Base-by-base conservation (phyloP, 495 filamentous ascomycete genomes). In the Aspergillus sclerotioniger region DNA sequence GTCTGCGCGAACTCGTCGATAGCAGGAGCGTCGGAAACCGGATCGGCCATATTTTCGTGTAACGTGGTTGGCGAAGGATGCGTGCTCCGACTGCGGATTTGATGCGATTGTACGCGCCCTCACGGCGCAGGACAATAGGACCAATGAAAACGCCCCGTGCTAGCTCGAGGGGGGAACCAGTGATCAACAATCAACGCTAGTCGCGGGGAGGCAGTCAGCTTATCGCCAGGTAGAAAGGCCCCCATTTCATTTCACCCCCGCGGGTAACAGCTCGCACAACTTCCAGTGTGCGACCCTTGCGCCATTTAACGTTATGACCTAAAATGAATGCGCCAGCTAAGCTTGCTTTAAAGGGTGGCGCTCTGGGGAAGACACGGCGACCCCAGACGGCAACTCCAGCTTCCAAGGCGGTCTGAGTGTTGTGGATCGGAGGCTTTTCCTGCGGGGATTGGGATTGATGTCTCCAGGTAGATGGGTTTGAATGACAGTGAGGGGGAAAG, bases 1-100 rank as follows among this genome's bases (percentile, higher is more conserved):
- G 87, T 87, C 62, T 89, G 87, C 16, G 86, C 86, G 61, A 89
- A 89, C 55, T 75, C 72, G 58, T 79, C 75, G 56, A 58, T 55
- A n/a, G 49, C 52, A 19, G 51, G 2, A 17, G 41, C 43, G 10
- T 57, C 21, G 46, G 25, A 25, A 25, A 25, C 25, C 25, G 25
- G 25, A 25, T 75, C 68, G 45, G 67, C 63, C 66, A 70, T 71
- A 25, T 20, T 61, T 45, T 41, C 41, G 56, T 19, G 35, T 48
- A 32, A 53, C 52, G 52, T 45, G 58, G 44, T 44, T 58, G 35
- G 44, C 17, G 35, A 47, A n/a, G 19, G 15, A 13, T 2, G 46
- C 12, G 37, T 21, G 43, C 48, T 56, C 53, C 53, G 56, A 51
- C 57, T 20, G 57, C 53, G 53, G 51, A 49, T 56, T 49, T 55